phyloP scores from a whole-genome alignment of 2,329 filamentous ascomycete genomes.

The Aspergillus quadricinctus region DNA sequence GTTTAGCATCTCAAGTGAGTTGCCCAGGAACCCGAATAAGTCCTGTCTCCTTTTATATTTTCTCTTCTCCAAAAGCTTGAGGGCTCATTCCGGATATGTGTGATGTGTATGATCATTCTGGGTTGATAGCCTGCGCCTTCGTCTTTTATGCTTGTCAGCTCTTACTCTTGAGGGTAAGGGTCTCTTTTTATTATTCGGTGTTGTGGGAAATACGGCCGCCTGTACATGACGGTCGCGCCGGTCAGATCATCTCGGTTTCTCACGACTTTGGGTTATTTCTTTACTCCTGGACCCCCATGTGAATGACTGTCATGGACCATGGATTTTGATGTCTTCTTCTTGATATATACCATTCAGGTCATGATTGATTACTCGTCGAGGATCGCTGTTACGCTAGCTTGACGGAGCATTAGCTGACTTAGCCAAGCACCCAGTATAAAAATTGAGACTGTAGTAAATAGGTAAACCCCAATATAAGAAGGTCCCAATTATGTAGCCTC shows the following conservation, averaged over 20 bases:
- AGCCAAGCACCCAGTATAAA: not conserved
- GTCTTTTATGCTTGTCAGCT: not conserved
- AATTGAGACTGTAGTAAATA: not conserved
- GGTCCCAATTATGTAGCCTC: not conserved
- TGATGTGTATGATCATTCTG: not conserved
- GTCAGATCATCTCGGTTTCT: not conserved
- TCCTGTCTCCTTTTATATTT: not conserved
- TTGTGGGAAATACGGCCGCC: not conserved
- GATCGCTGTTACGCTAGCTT: not conserved
- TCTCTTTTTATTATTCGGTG: not conserved
- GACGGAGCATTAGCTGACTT: not conserved
- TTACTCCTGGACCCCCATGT: not conserved
- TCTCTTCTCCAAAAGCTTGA: not conserved
- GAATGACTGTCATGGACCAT: not conserved
- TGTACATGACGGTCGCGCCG: not conserved
- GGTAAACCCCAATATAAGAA: not conserved
- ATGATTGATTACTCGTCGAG: not conserved
- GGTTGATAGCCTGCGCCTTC: not conserved
- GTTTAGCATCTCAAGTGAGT: conserved; percentile 20
- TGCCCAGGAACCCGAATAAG: not conserved
- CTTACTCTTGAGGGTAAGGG: not conserved
- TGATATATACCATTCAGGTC: not conserved
- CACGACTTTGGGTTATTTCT: not conserved
- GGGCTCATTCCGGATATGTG: not conserved
- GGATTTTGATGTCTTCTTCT: not conserved